Evolutionary conservation across 257 asterid species (phyloP).

Genomic region (Solanum lycopersicoides): DNA sequence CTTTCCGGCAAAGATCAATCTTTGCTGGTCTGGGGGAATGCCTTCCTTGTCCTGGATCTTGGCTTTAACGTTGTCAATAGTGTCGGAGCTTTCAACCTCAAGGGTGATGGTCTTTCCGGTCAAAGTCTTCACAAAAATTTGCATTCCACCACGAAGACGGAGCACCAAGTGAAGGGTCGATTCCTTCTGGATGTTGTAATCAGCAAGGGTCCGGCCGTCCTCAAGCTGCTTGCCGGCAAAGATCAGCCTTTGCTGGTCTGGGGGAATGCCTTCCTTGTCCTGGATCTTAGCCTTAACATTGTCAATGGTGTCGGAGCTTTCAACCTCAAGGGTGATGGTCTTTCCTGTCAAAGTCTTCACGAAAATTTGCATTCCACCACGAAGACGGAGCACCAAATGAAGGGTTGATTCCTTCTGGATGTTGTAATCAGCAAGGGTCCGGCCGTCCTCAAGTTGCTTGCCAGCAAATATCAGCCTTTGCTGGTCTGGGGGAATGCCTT

Average conservation of each 20-base stretch:
- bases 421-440: constrained; percentile 42
- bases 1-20: constrained; percentile 22
- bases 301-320: constrained; percentile 35
- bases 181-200: constrained; percentile 29
- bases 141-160: constrained; percentile 23
- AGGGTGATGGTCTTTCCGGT: constrained; percentile 24
- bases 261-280: constrained; percentile 23
- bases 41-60: constrained; percentile 46
- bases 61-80: constrained; percentile 45
- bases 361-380: constrained; percentile 48
- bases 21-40: constrained; percentile 23
- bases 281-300: constrained; percentile 34
- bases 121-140: constrained; percentile 20
- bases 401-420: constrained; percentile 48
- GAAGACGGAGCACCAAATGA: constrained; percentile 36
- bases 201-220: constrained; percentile 27
- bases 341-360: constrained; percentile 49
- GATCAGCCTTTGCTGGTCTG: constrained; percentile 22
- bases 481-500: constrained; percentile 38
- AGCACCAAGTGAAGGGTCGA: constrained; percentile 20
- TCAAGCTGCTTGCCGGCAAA: constrained; percentile 26
- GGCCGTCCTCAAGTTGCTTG: constrained; percentile 30
- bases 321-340: constrained; percentile 36
- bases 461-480: constrained; percentile 34
- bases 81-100: constrained; percentile 45